Conservation (phyloP, 2,329 filamentous ascomycete genomes). For the Paradendryphiella salina region DNA sequence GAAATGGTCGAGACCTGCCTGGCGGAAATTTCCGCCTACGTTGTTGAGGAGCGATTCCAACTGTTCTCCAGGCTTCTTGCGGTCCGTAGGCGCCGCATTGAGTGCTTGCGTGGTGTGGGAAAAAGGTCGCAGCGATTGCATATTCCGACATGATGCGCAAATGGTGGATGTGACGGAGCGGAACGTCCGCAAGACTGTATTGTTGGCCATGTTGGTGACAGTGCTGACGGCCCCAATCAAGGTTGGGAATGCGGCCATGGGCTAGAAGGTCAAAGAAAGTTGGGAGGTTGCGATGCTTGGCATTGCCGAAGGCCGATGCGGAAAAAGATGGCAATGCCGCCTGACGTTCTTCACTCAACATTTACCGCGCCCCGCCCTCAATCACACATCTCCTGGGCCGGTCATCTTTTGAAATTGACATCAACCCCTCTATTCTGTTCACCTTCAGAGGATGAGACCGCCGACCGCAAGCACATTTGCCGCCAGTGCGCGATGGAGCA, state of each 20-base stretch:
- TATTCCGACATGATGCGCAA: slow-evolving; percentile 47
- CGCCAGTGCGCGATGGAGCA: slow-evolving; percentile 48
- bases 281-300: slow-evolving; percentile 20
- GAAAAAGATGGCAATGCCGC: slow-evolving; percentile 32
- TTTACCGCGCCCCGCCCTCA: slow-evolving; percentile 24
- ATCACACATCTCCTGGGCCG: slow-evolving; percentile 15
- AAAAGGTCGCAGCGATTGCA: slow-evolving; percentile 39
- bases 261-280: slow-evolving; percentile 29
- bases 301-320: slow-evolving; percentile 22
- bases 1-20: slow-evolving; percentile 16
- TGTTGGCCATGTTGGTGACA: slow-evolving; percentile 29
- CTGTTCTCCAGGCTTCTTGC: slow-evolving; percentile 13
- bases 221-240: slow-evolving; percentile 20
- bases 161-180: slow-evolving; percentile 40
- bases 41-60: slow-evolving; percentile 22
- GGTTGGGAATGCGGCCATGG: slow-evolving; percentile 9
- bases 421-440: background rate
- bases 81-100: slow-evolving; percentile 13
- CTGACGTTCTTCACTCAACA: slow-evolving; percentile 29
- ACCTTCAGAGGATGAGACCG: slow-evolving; percentile 51
- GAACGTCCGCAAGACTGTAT: slow-evolving; percentile 33
- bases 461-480: slow-evolving; percentile 47
- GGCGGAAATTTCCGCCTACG: slow-evolving; percentile 22
- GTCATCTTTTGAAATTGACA: slow-evolving; percentile 11
- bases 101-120: slow-evolving; percentile 33